These are phyloP conservation scores for Scorias spongiosa DNA, from an alignment of 2,329 filamentous ascomycete species.

Conservation along the genomic window DNA sequence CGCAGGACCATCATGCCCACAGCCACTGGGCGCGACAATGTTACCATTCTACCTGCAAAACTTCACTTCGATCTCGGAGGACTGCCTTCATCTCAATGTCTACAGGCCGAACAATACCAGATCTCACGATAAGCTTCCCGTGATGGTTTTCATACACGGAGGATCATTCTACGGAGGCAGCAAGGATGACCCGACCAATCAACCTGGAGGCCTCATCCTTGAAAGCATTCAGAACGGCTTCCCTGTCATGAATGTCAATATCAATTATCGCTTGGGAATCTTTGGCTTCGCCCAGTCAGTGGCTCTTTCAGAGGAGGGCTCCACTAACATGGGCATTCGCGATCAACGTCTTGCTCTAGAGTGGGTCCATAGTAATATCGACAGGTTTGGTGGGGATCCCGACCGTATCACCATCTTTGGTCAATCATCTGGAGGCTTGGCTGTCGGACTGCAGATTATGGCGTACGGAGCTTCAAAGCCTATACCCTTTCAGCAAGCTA, in stretches of 20 bases:
- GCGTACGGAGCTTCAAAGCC: slow-evolving; percentile 31
- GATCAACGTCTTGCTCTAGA: slow-evolving; percentile 25
- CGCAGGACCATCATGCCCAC: slow-evolving; percentile 19
- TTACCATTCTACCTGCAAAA: neutral
- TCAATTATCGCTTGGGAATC: slow-evolving; percentile 21
- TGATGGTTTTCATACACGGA: slow-evolving; percentile 21
- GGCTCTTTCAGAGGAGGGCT: slow-evolving; percentile 18
- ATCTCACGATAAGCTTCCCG: slow-evolving; percentile 19
- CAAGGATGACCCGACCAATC: slow-evolving; percentile 19
- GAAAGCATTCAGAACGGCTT: slow-evolving; percentile 26
- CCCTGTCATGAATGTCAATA: slow-evolving; percentile 19
- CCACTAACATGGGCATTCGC: slow-evolving; percentile 23
- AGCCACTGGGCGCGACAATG: slow-evolving; percentile 3
- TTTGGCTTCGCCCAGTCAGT: slow-evolving; percentile 25
- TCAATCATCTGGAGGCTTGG: slow-evolving; percentile 21
- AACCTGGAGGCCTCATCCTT: slow-evolving; percentile 32
- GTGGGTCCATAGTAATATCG: slow-evolving; percentile 25
- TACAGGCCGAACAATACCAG: slow-evolving; percentile 9
- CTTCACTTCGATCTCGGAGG: slow-evolving; percentile 5
- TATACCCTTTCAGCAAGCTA: slow-evolving; percentile 31
- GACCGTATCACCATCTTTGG: slow-evolving; percentile 25
- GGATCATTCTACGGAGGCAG: slow-evolving; percentile 10
- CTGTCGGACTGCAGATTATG: slow-evolving; percentile 29
- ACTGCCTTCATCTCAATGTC: slow-evolving; percentile 20
- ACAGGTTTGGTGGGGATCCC: slow-evolving; percentile 20